Evolutionary conservation across 306 rosid species (phyloP).

Genomic region (Glycine tomentella): DNA sequence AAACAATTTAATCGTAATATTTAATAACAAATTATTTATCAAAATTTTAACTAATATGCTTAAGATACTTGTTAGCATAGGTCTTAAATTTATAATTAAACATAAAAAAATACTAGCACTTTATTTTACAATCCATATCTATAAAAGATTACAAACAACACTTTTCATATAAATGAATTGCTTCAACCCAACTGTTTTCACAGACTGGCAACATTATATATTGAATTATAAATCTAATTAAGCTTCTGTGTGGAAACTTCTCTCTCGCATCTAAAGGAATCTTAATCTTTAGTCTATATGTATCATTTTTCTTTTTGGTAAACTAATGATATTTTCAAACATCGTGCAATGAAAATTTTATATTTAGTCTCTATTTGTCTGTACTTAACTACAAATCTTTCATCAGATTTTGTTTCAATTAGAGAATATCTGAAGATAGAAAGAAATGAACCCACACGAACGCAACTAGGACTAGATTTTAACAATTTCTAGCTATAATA

Average conservation of each 20-base stretch:
- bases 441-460: neutral
- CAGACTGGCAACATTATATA: slow-evolving; percentile 29
- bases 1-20: neutral
- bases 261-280: slow-evolving; percentile 8
- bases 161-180: neutral
- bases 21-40: neutral
- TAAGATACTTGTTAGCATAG: neutral
- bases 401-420: slow-evolving; percentile 15
- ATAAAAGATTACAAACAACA: neutral
- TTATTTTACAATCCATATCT: slow-evolving; percentile 9
- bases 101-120: neutral
- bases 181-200: neutral
- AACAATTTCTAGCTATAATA: slow-evolving; percentile 17
- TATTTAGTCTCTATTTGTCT: neutral
- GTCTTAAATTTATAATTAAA: neutral
- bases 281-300: neutral
- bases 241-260: slow-evolving; percentile 4
- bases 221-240: neutral
- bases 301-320: neutral
- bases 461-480: slow-evolving; percentile 31
- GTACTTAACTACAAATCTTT: slow-evolving; percentile 34
- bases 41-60: neutral
- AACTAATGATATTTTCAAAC: neutral
- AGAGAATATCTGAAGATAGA: neutral
- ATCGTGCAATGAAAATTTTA: neutral